Base-by-base conservation (phyloP, 129 eudicot genomes). In the Lonicera japonica region DNA sequence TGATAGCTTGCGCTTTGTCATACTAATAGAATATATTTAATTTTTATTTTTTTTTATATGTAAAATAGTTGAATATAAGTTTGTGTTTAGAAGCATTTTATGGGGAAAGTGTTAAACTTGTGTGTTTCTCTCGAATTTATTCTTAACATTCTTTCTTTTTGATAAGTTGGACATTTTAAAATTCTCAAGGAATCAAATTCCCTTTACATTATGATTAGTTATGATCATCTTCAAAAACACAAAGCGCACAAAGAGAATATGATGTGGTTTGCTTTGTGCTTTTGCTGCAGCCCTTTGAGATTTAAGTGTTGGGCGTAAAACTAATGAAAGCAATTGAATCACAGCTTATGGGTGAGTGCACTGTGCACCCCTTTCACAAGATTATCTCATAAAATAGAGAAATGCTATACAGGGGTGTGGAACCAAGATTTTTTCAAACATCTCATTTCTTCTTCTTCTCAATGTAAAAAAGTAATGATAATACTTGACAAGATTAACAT, bases 1-100 rank as follows among this genome's bases (percentile, higher is more conserved):
- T 57, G 73, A 57, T 68, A 59, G 39, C 47, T 53, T 60, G 60
- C 21, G 54, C 34, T 18, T 68, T 53, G 47, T 46, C 41, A 34
- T 25, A 54, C 24, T 22, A 64, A 15, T 57, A 48, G 58, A 43
- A 48, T 29, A 6, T n/a, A n/a, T n/a, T n/a, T n/a, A n/a, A n/a
- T n/a, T n/a, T n/a, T n/a, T n/a, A n/a, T n/a, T n/a, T 16, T 50
- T 22, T 69, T 60, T 55, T 62, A 55, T 45, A 13, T 75, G 75
- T 68, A 63, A 68, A 48, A 57, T 74, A 45, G 69, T 2, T 36
- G 59, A 24, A 45, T 41, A 46, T 29, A 54, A 41, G 21, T 67
- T 47, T 17, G 63, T 43, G 55, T 63, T 43, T 63, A 41, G 6
- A 63, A 63, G 56, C 8, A 63, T 46, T 40, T 45, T 47, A 14